Evolutionary conservation across 1,284 basidiomycete genomes (phyloP).

Genomic region (Leccinum laetum): DNA sequence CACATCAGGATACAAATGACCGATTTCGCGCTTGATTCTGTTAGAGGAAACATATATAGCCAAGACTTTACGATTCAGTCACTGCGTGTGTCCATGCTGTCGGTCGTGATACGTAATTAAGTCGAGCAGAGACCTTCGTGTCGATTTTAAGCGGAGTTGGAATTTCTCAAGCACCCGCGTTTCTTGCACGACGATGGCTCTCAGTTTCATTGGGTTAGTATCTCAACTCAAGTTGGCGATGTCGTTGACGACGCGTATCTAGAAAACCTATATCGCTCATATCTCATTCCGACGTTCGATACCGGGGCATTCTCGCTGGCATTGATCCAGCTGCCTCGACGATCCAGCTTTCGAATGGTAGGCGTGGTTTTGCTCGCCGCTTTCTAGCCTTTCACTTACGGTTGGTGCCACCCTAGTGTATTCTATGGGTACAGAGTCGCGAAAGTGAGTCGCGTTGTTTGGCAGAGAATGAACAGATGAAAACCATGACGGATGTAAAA

Average conservation of each 20-base stretch:
- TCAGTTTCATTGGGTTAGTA: constrained; percentile 67
- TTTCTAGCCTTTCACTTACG: constrained; percentile 2
- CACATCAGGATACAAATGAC: constrained; percentile 90
- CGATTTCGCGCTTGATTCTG: constrained; percentile 87
- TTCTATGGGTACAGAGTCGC: constrained; percentile 87
- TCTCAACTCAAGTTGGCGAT: background rate
- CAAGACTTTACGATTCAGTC: no score
- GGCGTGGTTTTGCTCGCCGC: constrained; percentile 17
- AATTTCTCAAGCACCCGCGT: background rate
- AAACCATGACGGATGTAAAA: constrained; percentile 61
- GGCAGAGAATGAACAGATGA: constrained; percentile 38
- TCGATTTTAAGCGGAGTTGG: no score
- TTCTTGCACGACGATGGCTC: constrained; percentile 50
- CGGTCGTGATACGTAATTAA: no score
- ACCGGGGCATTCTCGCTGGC: constrained; percentile 83
- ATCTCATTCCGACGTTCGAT: constrained; percentile 89
- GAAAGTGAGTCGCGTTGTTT: constrained; percentile 42
- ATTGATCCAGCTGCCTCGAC: constrained; percentile 84
- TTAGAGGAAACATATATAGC: no score
- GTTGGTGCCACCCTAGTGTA: constrained; percentile 51
- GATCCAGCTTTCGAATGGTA: constrained; percentile 86
- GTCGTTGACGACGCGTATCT: constrained; percentile 15
- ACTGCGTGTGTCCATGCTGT: no score
- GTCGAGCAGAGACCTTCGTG: no score
- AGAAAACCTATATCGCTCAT: constrained; percentile 90